These are phyloP conservation scores for Plasmopara halstedii DNA, from an alignment of 352 stramenopile species.

Conservation along the genomic window DNA sequence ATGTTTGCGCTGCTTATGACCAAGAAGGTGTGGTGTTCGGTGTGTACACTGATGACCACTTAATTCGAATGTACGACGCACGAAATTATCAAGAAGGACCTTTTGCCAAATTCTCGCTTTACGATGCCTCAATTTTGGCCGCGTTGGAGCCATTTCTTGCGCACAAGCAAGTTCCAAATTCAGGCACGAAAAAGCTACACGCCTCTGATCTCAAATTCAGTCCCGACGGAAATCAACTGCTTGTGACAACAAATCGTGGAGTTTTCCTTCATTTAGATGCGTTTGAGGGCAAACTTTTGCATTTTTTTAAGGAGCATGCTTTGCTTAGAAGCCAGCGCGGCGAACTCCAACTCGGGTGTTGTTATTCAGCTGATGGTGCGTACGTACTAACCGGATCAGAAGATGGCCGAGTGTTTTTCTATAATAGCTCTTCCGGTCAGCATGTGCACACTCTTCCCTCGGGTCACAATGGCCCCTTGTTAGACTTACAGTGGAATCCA, in stretches of 20 bases:
- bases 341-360: slow-evolving; percentile 45
- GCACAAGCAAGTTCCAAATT: slow-evolving; percentile 35
- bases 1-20: slow-evolving; percentile 73
- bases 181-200: slow-evolving; percentile 58
- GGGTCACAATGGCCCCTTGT: slow-evolving; percentile 54
- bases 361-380: slow-evolving; percentile 67
- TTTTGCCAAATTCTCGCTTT: slow-evolving; percentile 84
- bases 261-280: slow-evolving; percentile 79
- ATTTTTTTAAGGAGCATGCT: slow-evolving; percentile 58
- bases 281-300: slow-evolving; percentile 74
- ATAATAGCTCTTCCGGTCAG: slow-evolving; percentile 51
- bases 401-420: slow-evolving; percentile 69
- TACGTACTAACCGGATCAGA: slow-evolving; percentile 67
- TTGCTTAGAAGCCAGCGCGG: slow-evolving; percentile 20
- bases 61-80: slow-evolving; percentile 86
- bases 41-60: slow-evolving; percentile 77
- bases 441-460: slow-evolving; percentile 43
- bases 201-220: slow-evolving; percentile 79
- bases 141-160: slow-evolving; percentile 60
- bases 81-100: slow-evolving; percentile 82
- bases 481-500: slow-evolving; percentile 77
- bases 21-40: slow-evolving; percentile 80
- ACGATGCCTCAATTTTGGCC: slow-evolving; percentile 58
- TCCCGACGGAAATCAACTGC: slow-evolving; percentile 75
- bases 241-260: slow-evolving; percentile 74